Percentiles rank a stretch among this genome's conserved stretches.
phyloP scores from a whole-genome alignment of 148 eudicot species.

The Tetragonia tetragonoides region DNA sequence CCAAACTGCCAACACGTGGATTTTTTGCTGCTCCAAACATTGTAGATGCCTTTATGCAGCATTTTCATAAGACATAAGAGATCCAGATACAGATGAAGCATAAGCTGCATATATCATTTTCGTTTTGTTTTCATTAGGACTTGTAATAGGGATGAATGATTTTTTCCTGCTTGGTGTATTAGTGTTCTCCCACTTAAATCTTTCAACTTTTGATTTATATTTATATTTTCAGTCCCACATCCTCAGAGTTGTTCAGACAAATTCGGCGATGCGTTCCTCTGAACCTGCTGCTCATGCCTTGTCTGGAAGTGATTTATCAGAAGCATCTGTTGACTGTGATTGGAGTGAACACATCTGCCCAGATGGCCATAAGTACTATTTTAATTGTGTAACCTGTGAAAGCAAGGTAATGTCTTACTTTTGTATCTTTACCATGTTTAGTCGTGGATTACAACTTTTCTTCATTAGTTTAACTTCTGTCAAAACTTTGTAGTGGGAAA shows the following conservation, averaged over 20 bases:
- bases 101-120: neutral
- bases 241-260: slow-evolving; percentile 23
- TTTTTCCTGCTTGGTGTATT: neutral
- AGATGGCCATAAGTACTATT: slow-evolving; percentile 76
- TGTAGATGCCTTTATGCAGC: neutral
- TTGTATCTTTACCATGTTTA: neutral
- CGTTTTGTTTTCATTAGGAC: neutral
- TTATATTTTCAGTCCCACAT: slow-evolving; percentile 30
- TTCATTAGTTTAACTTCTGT: slow-evolving; percentile 10
- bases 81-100: neutral
- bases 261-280: slow-evolving; percentile 19
- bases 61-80: neutral
- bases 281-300: slow-evolving; percentile 24
- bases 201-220: neutral
- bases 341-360: slow-evolving; percentile 97
- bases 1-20: neutral
- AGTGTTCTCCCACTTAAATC: neutral
- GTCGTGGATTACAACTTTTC: neutral
- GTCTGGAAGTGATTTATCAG: slow-evolving; percentile 23
- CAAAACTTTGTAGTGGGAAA: slow-evolving; percentile 64
- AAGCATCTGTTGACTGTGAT: slow-evolving; percentile 53
- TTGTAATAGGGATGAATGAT: neutral
- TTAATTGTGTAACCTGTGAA: slow-evolving; percentile 72
- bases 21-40: neutral
- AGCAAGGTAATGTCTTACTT: slow-evolving; percentile 59